phyloP scores from a whole-genome alignment of 768 basidiomycete genomes.

The Multifurca ochricompacta region DNA sequence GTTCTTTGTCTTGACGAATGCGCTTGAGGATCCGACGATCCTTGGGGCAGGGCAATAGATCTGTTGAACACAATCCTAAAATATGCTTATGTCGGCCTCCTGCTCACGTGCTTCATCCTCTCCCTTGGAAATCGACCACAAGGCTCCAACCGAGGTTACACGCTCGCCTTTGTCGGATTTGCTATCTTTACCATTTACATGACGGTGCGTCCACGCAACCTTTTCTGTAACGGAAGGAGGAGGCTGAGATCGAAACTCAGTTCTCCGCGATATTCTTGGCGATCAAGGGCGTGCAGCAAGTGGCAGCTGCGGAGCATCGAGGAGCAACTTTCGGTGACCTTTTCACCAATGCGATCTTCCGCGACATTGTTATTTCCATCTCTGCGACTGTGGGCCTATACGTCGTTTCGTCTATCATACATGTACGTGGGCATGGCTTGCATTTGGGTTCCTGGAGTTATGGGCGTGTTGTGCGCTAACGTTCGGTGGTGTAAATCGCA shows the following conservation, averaged over 20 bases:
- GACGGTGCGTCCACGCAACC: slow-evolving; percentile 51
- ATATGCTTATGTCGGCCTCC: slow-evolving; percentile 81
- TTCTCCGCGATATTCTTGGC: slow-evolving; percentile 75
- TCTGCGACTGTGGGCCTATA: slow-evolving; percentile 88
- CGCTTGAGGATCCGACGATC: slow-evolving; percentile 62
- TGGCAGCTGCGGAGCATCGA: slow-evolving; percentile 40
- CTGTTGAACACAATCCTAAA: slow-evolving; percentile 71
- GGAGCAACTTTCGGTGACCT: slow-evolving; percentile 49
- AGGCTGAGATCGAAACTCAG: slow-evolving; percentile 31
- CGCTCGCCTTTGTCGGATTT: slow-evolving; percentile 78
- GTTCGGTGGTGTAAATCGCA: slow-evolving; percentile 26
- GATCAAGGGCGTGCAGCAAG: slow-evolving; percentile 64
- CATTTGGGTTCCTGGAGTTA: background rate
- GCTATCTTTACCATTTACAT: slow-evolving; percentile 92
- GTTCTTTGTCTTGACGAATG: slow-evolving; percentile 66
- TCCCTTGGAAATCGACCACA: slow-evolving; percentile 89
- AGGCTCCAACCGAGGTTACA: slow-evolving; percentile 84
- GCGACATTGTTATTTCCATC: slow-evolving; percentile 80
- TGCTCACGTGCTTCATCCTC: slow-evolving; percentile 83
- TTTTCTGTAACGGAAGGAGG: background rate
- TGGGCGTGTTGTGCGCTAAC: slow-evolving; percentile 10
- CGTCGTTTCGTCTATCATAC: slow-evolving; percentile 70
- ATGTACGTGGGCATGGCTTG: slow-evolving; percentile 48
- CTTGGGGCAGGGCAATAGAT: slow-evolving; percentile 51
- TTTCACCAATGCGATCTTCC: slow-evolving; percentile 73